Evolutionary conservation across 2,329 filamentous ascomycete species (phyloP).

Genomic region (Pseudogymnoascus sp.): DNA sequence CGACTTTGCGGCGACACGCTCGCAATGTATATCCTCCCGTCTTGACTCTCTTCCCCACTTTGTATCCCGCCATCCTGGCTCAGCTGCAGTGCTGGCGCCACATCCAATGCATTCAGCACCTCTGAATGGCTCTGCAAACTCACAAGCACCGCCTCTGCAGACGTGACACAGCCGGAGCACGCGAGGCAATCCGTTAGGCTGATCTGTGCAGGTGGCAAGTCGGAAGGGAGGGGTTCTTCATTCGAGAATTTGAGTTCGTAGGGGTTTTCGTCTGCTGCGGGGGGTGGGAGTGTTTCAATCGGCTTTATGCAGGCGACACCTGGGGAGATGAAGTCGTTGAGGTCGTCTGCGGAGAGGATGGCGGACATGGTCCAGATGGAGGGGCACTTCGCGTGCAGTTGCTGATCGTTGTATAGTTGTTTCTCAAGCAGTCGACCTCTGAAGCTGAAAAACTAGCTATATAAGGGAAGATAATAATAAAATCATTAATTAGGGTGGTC

Average conservation of each 20-base stretch:
- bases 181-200: conserved; percentile 95
- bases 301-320: conserved; percentile 98
- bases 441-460: background rate
- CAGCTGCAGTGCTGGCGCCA: conserved; percentile 41
- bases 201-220: conserved; percentile 72
- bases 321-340: conserved; percentile 98
- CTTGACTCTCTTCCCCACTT: conserved; percentile 42
- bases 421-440: background rate
- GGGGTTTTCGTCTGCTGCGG: conserved; percentile 40
- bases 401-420: background rate
- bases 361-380: conserved; percentile 66
- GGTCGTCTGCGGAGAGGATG: conserved; percentile 90
- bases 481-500: background rate
- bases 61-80: background rate
- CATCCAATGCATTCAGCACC: conserved; percentile 75
- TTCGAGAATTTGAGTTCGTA: conserved; percentile 95
- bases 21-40: conserved; percentile 76
- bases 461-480: background rate
- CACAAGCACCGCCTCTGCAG: conserved; percentile 93
- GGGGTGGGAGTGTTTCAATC: conserved; percentile 77
- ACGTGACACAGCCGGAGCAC: conserved; percentile 95
- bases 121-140: conserved; percentile 90
- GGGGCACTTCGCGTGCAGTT: conserved; percentile 11
- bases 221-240: conserved; percentile 49
- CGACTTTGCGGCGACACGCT: conserved; percentile 88